Base-by-base conservation (phyloP, 129 eudicot genomes). In the Smallanthus sonchifolius region DNA sequence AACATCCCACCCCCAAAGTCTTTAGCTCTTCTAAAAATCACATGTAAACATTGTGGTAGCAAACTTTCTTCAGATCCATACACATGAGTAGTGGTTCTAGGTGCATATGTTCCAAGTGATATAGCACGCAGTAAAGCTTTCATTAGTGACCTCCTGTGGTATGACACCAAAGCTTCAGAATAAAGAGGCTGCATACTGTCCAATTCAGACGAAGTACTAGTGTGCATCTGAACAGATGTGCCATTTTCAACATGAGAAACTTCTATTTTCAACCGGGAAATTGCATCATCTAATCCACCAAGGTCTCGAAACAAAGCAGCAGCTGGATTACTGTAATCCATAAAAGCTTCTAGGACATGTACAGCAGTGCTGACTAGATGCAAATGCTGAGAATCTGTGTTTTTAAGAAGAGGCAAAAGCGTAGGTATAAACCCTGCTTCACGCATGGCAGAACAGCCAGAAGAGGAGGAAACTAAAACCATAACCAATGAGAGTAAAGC, bases 1-100 rank as follows among this genome's bases (percentile, higher is more conserved):
- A 94, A 94, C 71, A 94, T 96, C 24, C 99, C 99, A 70, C 99
- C 99, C 67, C 99, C 99, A 83, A 94, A 94, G 79, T 94, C 99
- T 67, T 94, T 91, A 2, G 97, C 96, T 56, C 82, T 86, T 77
- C 74, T 85, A 52, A 91, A 94, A 28, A 94, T 91, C 64, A 78
- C 80, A 78, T 94, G 87, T 70, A 94, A 82, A 79, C 97, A 91
- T 44, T 91, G 88, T 5, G 97, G 99, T 75, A 94, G 81, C 87
- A 94, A 57, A 69, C 94, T 91, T 82, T 91, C 99, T 77, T 94
- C 97, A 5, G 97, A 84, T 54, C 99, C 96, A 86, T 87, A 91
- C 40, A 94, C 86, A 56, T 90, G 91, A 69, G 91, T 80, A 75
- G 96, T 87, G 61, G 87, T 80, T 78, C 96, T 97, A 49, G 97